These are phyloP conservation scores for Sphaerosporella brunnea DNA, from an alignment of 495 filamentous ascomycete species.

Conservation along the genomic window DNA sequence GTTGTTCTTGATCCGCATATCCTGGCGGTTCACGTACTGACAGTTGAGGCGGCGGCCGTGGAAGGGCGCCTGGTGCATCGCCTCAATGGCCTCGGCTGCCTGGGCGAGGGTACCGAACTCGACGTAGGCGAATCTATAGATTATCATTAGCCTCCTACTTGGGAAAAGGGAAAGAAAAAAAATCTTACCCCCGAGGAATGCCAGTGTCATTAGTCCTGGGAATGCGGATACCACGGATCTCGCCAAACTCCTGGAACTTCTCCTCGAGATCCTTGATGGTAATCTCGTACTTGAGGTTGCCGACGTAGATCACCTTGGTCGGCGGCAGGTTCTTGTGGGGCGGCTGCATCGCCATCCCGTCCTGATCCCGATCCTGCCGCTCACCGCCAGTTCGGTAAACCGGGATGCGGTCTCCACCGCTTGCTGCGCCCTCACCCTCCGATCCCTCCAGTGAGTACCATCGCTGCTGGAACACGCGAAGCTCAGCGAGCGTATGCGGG, in stretches of 20 bases:
- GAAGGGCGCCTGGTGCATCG: slow-evolving; percentile 50
- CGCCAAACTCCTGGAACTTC: slow-evolving; percentile 49
- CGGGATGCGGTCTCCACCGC: not conserved
- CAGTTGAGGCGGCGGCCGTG: slow-evolving; percentile 61
- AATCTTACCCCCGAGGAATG: slow-evolving; percentile 43
- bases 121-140: slow-evolving; percentile 59
- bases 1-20: slow-evolving; percentile 12
- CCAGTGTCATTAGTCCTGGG: not conserved
- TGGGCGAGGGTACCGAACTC: slow-evolving; percentile 40
- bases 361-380: slow-evolving; percentile 7
- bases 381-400: slow-evolving; percentile 1
- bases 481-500: slow-evolving; percentile 20
- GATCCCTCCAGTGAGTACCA: slow-evolving; percentile 20
- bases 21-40: slow-evolving; percentile 29
- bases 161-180: slow-evolving; percentile 2
- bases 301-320: slow-evolving; percentile 46
- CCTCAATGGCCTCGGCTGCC: slow-evolving; percentile 43
- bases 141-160: slow-evolving; percentile 19
- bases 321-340: slow-evolving; percentile 9
- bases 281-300: slow-evolving; percentile 75
- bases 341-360: slow-evolving; percentile 12
- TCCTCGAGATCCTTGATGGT: slow-evolving; percentile 50
- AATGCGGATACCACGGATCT: slow-evolving; percentile 38
- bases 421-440: not conserved
- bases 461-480: slow-evolving; percentile 17